Percentiles rank a stretch among this genome's conserved stretches.
These are phyloP conservation scores for Chlorokybus atmophyticus DNA, from an alignment of 139 green algal species.

Conservation along the genomic window DNA sequence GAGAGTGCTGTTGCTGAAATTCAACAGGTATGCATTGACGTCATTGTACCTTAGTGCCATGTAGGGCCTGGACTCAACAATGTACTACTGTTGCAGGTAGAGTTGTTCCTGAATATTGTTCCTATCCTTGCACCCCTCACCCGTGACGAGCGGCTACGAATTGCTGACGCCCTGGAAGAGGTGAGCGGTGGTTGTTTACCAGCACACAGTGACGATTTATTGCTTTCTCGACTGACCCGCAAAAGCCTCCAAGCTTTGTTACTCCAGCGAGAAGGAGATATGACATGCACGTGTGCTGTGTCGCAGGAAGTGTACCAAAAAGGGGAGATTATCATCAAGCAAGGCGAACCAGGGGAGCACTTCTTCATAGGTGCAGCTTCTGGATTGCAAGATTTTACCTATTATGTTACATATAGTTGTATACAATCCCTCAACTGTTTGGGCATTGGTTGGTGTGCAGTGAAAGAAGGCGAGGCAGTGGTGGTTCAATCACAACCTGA, in stretches of 20 bases:
- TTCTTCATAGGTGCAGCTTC: constrained; percentile 55
- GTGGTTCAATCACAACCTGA: constrained; percentile 44
- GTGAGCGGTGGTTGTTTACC: neutral
- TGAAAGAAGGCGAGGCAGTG: constrained; percentile 80
- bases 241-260: too few species aligned
- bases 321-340: constrained; percentile 15
- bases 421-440: too few species aligned
- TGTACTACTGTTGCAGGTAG: constrained; percentile 28
- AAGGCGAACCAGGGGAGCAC: constrained; percentile 7
- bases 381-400: too few species aligned
- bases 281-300: too few species aligned
- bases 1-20: constrained; percentile 48
- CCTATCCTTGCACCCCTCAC: constrained; percentile 54
- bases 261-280: too few species aligned
- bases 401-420: too few species aligned
- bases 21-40: constrained; percentile 23
- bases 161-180: constrained; percentile 6
- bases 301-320: too few species aligned
- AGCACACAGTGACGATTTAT: too few species aligned
- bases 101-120: constrained; percentile 77
- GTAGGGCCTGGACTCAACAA: neutral
- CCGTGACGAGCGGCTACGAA: constrained; percentile 4
- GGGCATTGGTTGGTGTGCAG: too few species aligned
- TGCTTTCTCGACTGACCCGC: too few species aligned
- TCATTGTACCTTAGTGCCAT: neutral